A percentile compares a stretch with the other conserved stretches of the same genome.
Conservation (phyloP, 108 stramenopile genomes). For the Parmales sp. region DNA sequence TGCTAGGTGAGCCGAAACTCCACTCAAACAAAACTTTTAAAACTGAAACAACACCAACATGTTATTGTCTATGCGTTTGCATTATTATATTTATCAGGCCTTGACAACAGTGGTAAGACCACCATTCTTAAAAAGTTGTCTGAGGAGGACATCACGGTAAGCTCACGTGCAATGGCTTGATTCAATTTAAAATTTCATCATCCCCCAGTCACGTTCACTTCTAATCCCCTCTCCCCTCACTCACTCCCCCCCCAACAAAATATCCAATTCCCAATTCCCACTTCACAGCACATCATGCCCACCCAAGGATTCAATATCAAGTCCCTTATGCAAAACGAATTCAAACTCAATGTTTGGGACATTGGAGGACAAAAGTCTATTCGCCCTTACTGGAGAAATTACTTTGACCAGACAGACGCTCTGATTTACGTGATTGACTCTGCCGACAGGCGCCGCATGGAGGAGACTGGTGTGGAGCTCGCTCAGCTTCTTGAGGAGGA, state of each 20-base stretch:
- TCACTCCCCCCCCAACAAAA: no score
- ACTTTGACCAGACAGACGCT: slow-evolving; percentile 51
- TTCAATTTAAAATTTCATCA: not conserved
- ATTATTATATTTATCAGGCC: slow-evolving; percentile 8
- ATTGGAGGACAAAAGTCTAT: slow-evolving; percentile 54
- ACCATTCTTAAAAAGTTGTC: slow-evolving; percentile 57
- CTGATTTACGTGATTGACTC: slow-evolving; percentile 47
- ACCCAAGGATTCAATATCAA: slow-evolving; percentile 71
- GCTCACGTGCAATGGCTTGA: not conserved
- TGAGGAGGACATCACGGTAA: slow-evolving; percentile 40
- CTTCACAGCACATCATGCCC: slow-evolving; percentile 37
- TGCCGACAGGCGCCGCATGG: slow-evolving; percentile 36
- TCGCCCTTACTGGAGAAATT: slow-evolving; percentile 51
- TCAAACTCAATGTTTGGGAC: slow-evolving; percentile 68
- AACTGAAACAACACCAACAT: not conserved
- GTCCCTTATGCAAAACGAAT: slow-evolving; percentile 44
- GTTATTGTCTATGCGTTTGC: not conserved
- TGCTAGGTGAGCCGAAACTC: slow-evolving; percentile 24
- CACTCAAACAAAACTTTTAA: not conserved
- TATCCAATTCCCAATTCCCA: not conserved
- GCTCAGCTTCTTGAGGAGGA: slow-evolving; percentile 39
- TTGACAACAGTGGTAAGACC: slow-evolving; percentile 65
- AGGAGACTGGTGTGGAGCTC: slow-evolving; percentile 38
- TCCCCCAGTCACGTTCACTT: not conserved
- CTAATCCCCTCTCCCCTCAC: not conserved